Evolutionary conservation across 2,329 filamentous ascomycete genomes (phyloP).

Genomic region (Plectosphaerella sp.): DNA sequence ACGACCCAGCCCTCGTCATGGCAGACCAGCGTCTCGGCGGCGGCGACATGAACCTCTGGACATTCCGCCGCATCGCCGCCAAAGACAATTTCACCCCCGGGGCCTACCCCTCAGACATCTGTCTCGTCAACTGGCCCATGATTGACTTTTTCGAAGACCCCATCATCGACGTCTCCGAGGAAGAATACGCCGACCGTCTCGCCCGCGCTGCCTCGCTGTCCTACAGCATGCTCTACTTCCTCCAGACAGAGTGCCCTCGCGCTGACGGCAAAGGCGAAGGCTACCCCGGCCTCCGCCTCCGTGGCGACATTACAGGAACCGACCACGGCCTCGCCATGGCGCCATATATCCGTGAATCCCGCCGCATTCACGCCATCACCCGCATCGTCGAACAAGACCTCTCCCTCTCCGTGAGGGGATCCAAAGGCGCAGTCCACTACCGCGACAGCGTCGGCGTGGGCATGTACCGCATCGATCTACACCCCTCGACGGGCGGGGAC

Average conservation of each 20-base stretch:
- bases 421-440: slow-evolving; percentile 16
- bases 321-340: slow-evolving; percentile 22
- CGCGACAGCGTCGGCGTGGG: slow-evolving; percentile 20
- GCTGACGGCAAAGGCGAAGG: slow-evolving; percentile 17
- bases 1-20: slow-evolving; percentile 16
- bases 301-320: slow-evolving; percentile 20
- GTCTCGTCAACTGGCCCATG: slow-evolving; percentile 23
- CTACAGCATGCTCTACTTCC: slow-evolving; percentile 21
- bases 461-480: slow-evolving; percentile 22
- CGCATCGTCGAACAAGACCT: slow-evolving; percentile 19
- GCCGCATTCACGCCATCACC: slow-evolving; percentile 19
- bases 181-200: slow-evolving; percentile 12
- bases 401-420: slow-evolving; percentile 13
- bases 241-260: slow-evolving; percentile 19
- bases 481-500: slow-evolving; percentile 20
- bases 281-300: slow-evolving; percentile 18
- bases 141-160: slow-evolving; percentile 23
- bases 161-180: slow-evolving; percentile 17
- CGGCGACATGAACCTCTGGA: slow-evolving; percentile 23
- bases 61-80: slow-evolving; percentile 17
- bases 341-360: slow-evolving; percentile 19
- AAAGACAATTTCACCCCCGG: slow-evolving; percentile 17
- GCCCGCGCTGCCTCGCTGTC: slow-evolving; percentile 15
- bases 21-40: slow-evolving; percentile 19
- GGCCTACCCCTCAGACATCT: slow-evolving; percentile 18